Conservation (phyloP, 2,329 filamentous ascomycete species). For the Scleromitrula shiraiana region DNA sequence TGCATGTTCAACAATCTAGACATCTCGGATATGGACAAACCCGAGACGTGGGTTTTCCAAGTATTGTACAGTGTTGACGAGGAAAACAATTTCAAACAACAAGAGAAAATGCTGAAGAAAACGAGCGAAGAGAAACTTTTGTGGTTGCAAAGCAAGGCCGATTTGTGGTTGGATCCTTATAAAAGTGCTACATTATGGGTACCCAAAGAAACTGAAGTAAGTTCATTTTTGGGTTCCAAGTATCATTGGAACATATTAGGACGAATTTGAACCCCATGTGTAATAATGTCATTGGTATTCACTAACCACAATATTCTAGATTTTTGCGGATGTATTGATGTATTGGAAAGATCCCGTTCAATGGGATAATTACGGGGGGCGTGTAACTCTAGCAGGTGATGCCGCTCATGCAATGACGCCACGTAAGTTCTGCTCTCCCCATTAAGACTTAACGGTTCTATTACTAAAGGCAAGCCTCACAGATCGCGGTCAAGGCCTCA, state of each 20-base stretch:
- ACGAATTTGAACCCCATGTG: not conserved
- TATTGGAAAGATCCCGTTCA: not conserved
- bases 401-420: conserved; percentile 6
- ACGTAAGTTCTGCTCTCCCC: not conserved
- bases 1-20: not conserved
- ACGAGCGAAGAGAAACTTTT: not conserved
- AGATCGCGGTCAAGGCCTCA: conserved; percentile 11
- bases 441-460: not conserved
- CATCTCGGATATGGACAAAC: not conserved
- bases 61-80: not conserved
- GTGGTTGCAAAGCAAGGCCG: not conserved
- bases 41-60: conserved; percentile 3
- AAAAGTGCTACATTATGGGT: conserved; percentile 4
- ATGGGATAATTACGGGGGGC: conserved; percentile 1
- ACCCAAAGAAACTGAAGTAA: not conserved
- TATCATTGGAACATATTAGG: not conserved
- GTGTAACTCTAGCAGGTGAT: conserved; percentile 5
- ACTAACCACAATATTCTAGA: not conserved
- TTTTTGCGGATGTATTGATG: not conserved
- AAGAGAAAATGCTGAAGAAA: not conserved
- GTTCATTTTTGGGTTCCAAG: not conserved
- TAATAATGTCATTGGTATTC: not conserved
- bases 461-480: not conserved
- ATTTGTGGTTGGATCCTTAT: not conserved
- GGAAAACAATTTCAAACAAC: not conserved